phyloP scores from a whole-genome alignment of 169 alveolate species.

The Eimeria zaria region DNA sequence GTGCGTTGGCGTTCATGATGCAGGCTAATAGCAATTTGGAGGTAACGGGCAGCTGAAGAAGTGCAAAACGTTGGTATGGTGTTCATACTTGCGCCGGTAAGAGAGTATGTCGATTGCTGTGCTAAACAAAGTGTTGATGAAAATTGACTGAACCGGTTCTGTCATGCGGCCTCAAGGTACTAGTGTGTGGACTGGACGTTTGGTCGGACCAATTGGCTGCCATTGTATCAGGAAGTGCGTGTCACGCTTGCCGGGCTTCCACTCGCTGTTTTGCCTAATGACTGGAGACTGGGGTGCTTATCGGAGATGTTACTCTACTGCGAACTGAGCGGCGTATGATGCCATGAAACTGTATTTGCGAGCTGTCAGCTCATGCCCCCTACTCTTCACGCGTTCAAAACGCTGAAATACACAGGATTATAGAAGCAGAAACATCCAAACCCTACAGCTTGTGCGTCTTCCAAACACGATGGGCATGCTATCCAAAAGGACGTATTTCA shows the following conservation, averaged over 20 bases:
- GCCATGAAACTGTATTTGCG: background rate
- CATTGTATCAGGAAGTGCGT: background rate
- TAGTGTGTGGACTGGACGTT: background rate
- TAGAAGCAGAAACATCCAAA: background rate
- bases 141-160: no score
- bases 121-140: background rate
- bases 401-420: background rate
- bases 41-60: background rate
- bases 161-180: background rate
- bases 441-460: background rate
- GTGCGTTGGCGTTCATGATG: background rate
- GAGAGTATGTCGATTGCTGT: background rate
- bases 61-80: background rate
- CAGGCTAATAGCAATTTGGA: background rate
- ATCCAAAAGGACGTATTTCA: background rate
- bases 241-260: background rate
- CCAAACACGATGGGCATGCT: background rate
- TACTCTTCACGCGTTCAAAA: background rate
- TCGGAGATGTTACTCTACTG: background rate
- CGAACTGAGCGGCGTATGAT: background rate
- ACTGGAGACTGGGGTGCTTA: background rate
- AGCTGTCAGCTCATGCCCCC: background rate
- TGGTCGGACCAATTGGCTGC: background rate
- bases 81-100: no score
- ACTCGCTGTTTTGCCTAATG: background rate